A percentile compares a stretch with the other conserved stretches of the same genome.
phyloP scores from a whole-genome alignment of 805 yeast genomes.

The Pichia sporocuriosa region DNA sequence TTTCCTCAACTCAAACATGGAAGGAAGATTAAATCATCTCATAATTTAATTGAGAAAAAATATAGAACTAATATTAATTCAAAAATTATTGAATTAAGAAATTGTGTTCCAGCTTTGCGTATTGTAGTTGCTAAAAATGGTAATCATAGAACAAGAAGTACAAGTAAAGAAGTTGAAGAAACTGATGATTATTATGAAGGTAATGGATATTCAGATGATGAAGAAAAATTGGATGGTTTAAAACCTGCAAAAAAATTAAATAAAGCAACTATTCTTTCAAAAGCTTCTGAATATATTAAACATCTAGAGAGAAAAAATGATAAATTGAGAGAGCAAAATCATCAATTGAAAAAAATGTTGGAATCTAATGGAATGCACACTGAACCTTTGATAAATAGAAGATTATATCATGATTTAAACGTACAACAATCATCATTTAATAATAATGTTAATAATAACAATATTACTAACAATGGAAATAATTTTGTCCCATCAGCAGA shows the following conservation, averaged over 20 bases:
- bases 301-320: conserved; percentile 63
- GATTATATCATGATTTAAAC: conserved; percentile 12
- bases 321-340: conserved; percentile 41
- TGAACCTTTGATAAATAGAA: conserved; percentile 8
- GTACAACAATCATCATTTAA: conserved; percentile 14
- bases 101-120: conserved; percentile 73
- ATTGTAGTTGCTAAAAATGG: conserved; percentile 34
- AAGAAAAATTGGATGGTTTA: conserved; percentile 57
- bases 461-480: conserved; percentile 11
- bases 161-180: conserved; percentile 34
- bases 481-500: conserved; percentile 13
- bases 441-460: conserved; percentile 6
- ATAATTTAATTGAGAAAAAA: conserved; percentile 77
- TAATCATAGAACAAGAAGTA: conserved; percentile 26
- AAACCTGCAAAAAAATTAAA: conserved; percentile 71
- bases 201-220: conserved; percentile 51
- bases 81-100: conserved; percentile 63
- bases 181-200: conserved; percentile 43
- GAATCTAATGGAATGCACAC: conserved; percentile 12
- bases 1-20: conserved; percentile 14
- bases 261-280: conserved; percentile 68
- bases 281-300: conserved; percentile 71
- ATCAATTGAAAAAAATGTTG: conserved; percentile 25
- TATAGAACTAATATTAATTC: conserved; percentile 76
- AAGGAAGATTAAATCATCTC: conserved; percentile 56